These are phyloP conservation scores for Phytophthora boehmeriae DNA, from an alignment of 352 stramenopile genomes.

Conservation along the genomic window DNA sequence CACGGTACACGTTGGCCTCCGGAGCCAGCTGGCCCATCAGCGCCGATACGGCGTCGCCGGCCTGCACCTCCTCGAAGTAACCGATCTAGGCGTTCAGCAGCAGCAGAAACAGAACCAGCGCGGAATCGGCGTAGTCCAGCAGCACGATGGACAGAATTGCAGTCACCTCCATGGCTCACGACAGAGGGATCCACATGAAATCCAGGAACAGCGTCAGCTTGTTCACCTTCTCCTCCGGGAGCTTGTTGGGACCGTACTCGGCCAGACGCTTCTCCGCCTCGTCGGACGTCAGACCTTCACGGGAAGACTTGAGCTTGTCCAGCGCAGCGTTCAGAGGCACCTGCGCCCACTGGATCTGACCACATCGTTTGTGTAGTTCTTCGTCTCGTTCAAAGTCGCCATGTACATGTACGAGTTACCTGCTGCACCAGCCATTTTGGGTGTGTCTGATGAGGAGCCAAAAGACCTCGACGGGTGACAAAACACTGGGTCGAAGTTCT, in stretches of 20 bases:
- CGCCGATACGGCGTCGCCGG: conserved; percentile 85
- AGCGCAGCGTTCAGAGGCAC: conserved; percentile 77
- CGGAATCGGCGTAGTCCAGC: conserved; percentile 80
- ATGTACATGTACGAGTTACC: conserved; percentile 78
- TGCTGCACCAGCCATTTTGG: conserved; percentile 54
- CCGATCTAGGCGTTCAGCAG: conserved; percentile 79
- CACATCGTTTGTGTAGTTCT: conserved; percentile 91
- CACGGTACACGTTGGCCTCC: conserved; percentile 81
- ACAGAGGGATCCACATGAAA: conserved; percentile 88
- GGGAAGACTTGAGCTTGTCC: conserved; percentile 80
- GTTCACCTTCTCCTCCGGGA: conserved; percentile 80
- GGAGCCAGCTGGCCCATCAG: conserved; percentile 90
- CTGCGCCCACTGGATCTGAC: conserved; percentile 4
- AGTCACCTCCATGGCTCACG: conserved; percentile 81
- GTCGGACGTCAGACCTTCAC: conserved; percentile 70
- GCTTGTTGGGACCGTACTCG: conserved; percentile 84
- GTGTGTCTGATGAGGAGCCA: conserved; percentile 29
- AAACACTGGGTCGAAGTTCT: conserved; percentile 14
- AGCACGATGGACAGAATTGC: conserved; percentile 78
- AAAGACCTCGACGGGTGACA: conserved; percentile 20
- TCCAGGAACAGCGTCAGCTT: conserved; percentile 78
- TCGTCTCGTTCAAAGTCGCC: conserved; percentile 73
- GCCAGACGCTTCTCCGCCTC: conserved; percentile 76
- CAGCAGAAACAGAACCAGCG: conserved; percentile 70
- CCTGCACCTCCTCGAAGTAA: conserved; percentile 87